phyloP scores from a whole-genome alignment of 768 basidiomycete genomes.

The Coprinellus micaceus region DNA sequence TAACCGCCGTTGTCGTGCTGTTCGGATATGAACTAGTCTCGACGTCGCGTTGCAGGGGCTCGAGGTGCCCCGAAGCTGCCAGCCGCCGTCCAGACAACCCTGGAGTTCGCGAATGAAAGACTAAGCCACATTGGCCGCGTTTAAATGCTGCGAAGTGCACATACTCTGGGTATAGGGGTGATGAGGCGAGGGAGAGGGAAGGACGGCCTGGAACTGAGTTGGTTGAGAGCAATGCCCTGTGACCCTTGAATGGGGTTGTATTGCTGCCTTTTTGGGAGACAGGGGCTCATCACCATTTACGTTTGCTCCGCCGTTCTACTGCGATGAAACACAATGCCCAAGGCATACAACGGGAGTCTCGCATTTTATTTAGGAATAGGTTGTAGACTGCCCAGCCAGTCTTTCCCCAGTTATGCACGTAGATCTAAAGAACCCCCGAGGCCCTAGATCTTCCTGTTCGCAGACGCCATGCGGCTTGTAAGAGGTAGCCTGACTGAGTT shows the following conservation, averaged over 20 bases:
- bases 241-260: conserved; percentile 5
- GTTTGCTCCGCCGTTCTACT: conserved; percentile 2
- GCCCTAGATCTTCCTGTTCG: no score
- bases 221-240: conserved; percentile 1
- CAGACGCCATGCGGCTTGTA: no score
- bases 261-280: conserved; percentile 7
- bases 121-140: neutral
- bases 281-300: conserved; percentile 10
- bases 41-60: conserved; percentile 21
- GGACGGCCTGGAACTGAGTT: neutral
- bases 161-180: neutral
- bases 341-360: neutral
- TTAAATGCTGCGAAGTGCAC: neutral
- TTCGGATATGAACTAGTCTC: conserved; percentile 7
- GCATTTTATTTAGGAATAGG: no score
- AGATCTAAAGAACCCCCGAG: no score
- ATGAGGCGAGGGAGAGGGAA: neutral
- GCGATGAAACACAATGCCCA: neutral
- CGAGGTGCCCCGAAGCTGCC: neutral
- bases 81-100: conserved; percentile 5
- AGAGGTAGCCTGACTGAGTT: no score
- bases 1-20: conserved; percentile 10
- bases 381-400: no score
- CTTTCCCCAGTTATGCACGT: no score
- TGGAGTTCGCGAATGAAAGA: neutral